phyloP scores from a whole-genome alignment of 2,329 filamentous ascomycete genomes.

The Fusarium beomiforme region DNA sequence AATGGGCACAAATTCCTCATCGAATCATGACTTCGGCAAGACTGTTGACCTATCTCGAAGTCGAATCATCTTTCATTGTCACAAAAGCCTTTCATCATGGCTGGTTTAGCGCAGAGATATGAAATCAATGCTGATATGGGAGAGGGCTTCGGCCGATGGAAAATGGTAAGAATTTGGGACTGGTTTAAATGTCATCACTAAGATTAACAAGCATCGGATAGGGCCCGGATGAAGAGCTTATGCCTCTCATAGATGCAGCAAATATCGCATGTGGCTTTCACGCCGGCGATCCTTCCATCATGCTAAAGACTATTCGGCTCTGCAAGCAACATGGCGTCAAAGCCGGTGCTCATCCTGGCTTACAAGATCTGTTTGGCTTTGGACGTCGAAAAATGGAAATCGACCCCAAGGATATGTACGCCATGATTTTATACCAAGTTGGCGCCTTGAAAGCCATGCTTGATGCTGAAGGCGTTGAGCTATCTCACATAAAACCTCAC shows the following conservation, averaged over 20 bases:
- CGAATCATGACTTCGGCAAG: not conserved
- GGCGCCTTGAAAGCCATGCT: constrained; percentile 70
- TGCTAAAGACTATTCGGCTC: constrained; percentile 66
- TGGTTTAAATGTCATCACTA: not conserved
- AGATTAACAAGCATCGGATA: not conserved
- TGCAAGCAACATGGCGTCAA: constrained; percentile 67
- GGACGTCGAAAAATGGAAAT: constrained; percentile 71
- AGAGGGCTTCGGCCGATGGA: not conserved
- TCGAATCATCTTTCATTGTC: not conserved
- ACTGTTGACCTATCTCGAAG: not conserved
- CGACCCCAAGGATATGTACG: constrained; percentile 64
- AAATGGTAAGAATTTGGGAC: not conserved
- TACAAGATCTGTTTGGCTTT: constrained; percentile 73
- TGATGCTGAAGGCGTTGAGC: constrained; percentile 61
- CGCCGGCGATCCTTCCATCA: constrained; percentile 70
- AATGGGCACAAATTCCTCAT: not conserved
- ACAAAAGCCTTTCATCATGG: not conserved
- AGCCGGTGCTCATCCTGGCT: constrained; percentile 70
- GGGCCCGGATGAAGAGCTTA: constrained; percentile 66
- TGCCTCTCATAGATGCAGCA: constrained; percentile 69
- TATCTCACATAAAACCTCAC: constrained; percentile 72
- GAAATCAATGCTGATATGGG: constrained; percentile 3
- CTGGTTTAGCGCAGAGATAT: not conserved
- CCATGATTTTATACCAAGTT: constrained; percentile 70
- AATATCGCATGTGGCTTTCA: constrained; percentile 71